These are phyloP conservation scores for Guyanaporus albipodus DNA, from an alignment of 768 basidiomycete species.

Conservation along the genomic window DNA sequence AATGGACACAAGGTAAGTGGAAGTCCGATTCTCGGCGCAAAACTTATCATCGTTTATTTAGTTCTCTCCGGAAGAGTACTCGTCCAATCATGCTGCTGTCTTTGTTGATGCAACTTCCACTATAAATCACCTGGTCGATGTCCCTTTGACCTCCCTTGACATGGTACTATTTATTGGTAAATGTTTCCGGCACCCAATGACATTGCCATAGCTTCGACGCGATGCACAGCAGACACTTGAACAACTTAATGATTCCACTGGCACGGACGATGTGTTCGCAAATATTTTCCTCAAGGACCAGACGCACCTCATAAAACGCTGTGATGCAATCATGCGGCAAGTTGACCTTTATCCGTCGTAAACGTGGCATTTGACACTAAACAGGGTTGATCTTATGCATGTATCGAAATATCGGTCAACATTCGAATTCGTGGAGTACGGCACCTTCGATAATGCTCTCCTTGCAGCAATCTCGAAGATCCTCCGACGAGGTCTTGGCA, in stretches of 20 bases:
- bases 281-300: constrained; percentile 71
- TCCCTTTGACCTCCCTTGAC: constrained; percentile 74
- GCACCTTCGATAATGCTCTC: constrained; percentile 54
- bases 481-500: constrained; percentile 65
- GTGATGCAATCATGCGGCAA: constrained; percentile 69
- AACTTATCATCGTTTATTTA: constrained; percentile 26
- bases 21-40: neutral
- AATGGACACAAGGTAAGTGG: constrained; percentile 51
- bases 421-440: constrained; percentile 46
- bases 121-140: constrained; percentile 71
- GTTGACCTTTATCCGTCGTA: constrained; percentile 16
- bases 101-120: constrained; percentile 78
- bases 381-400: constrained; percentile 46
- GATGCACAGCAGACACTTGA: constrained; percentile 77
- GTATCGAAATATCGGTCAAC: constrained; percentile 41
- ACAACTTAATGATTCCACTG: constrained; percentile 45
- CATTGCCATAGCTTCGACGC: constrained; percentile 53
- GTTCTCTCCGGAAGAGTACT: constrained; percentile 60
- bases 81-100: constrained; percentile 45
- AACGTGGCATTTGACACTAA: neutral
- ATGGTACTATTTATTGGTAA: constrained; percentile 45
- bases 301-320: constrained; percentile 58
- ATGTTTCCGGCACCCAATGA: neutral
- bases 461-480: constrained; percentile 47
- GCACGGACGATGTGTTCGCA: constrained; percentile 59